These are phyloP conservation scores for Daldinia decipiens DNA, from an alignment of 495 filamentous ascomycete species.

Conservation along the genomic window DNA sequence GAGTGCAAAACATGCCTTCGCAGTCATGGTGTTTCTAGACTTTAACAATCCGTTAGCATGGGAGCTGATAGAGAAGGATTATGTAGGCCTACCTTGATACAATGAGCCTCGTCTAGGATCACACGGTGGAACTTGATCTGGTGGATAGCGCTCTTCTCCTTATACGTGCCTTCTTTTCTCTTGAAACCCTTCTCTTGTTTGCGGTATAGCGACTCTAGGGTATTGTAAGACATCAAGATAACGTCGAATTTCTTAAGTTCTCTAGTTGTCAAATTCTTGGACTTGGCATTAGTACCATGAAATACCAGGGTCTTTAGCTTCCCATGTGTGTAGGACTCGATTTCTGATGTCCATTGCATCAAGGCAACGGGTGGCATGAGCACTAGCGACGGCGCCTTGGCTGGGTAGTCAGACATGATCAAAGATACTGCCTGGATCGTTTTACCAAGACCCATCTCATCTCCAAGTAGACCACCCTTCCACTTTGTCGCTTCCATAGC, in stretches of 20 bases:
- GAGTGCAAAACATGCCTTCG: constrained; percentile 92
- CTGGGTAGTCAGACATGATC: constrained; percentile 96
- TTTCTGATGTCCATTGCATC: constrained; percentile 97
- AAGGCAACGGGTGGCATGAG: constrained; percentile 93
- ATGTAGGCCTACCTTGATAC: constrained; percentile 74
- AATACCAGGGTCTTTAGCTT: constrained; percentile 88
- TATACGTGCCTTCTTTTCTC: constrained; percentile 73
- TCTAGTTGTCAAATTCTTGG: constrained; percentile 75
- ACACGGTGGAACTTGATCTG: constrained; percentile 87
- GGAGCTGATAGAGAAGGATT: neutral
- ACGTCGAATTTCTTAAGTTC: constrained; percentile 87
- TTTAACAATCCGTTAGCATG: constrained; percentile 39
- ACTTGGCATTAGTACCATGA: constrained; percentile 85
- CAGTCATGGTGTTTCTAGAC: constrained; percentile 84
- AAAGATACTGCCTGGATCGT: constrained; percentile 97
- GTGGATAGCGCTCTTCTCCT: constrained; percentile 87
- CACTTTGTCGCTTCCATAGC: constrained; percentile 85
- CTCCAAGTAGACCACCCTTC: constrained; percentile 88
- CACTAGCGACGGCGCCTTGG: constrained; percentile 82
- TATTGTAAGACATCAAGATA: constrained; percentile 96
- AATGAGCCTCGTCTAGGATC: constrained; percentile 96
- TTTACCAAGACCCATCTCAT: constrained; percentile 99
- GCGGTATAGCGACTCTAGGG: constrained; percentile 87
- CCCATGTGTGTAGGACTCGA: constrained; percentile 88
- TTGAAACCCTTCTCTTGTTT: constrained; percentile 93